phyloP scores from a whole-genome alignment of 1,284 basidiomycete species.

The Calocybe gambosa region DNA sequence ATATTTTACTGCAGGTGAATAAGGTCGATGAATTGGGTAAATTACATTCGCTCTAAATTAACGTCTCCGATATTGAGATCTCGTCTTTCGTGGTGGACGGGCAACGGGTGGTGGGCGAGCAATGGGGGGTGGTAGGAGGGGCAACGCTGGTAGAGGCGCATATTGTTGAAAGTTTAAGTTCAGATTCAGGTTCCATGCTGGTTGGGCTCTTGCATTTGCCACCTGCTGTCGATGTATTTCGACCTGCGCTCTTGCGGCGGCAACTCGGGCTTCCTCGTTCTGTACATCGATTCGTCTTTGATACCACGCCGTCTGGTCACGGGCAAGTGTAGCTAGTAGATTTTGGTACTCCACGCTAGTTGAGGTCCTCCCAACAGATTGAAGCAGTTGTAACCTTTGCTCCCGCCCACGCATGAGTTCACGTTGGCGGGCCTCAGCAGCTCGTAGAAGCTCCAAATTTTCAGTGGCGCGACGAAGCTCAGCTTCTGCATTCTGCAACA shows the following conservation, averaged over 20 bases:
- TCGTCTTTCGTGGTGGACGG: not conserved
- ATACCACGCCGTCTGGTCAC: constrained; percentile 8
- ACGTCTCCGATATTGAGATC: not conserved
- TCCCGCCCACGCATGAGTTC: not conserved
- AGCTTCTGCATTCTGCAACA: constrained; percentile 8
- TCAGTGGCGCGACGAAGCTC: constrained; percentile 3
- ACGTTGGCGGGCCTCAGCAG: not conserved
- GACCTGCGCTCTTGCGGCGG: not conserved
- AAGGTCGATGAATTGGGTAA: too few relatives aligned
- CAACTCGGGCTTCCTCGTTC: not conserved
- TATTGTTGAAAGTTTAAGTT: constrained; percentile 1
- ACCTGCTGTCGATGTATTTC: not conserved
- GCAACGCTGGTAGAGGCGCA: not conserved
- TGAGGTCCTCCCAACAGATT: not conserved
- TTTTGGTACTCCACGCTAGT: not conserved
- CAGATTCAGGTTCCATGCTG: not conserved
- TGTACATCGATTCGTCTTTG: constrained; percentile 1
- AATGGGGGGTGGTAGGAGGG: not conserved
- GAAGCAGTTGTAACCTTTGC: not conserved
- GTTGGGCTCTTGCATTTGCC: not conserved
- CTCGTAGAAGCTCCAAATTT: not conserved
- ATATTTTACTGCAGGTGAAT: too few relatives aligned
- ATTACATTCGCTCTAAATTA: not conserved
- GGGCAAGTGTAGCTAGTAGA: not conserved
- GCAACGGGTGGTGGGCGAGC: not conserved